phyloP scores from a whole-genome alignment of 306 rosid genomes.

The Echinosophora koreensis region DNA sequence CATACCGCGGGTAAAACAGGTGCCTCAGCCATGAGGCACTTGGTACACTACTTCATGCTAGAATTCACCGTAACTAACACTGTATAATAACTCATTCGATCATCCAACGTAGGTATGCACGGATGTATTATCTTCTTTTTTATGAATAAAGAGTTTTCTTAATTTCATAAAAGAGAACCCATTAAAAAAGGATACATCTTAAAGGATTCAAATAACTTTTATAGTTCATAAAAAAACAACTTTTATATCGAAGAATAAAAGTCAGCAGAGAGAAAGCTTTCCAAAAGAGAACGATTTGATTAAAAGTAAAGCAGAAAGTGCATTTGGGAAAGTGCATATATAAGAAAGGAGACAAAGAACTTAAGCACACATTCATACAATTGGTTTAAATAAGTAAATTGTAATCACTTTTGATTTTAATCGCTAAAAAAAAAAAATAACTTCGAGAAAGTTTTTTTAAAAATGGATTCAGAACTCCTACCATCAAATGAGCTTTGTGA shows the following conservation, averaged over 20 bases:
- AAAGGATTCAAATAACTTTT: slow-evolving; percentile 12
- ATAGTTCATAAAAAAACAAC: no score
- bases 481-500: no score
- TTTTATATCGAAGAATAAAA: slow-evolving; percentile 46
- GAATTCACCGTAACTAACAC: no score
- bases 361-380: slow-evolving; percentile 33
- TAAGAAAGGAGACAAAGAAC: slow-evolving; percentile 29
- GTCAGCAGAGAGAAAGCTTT: slow-evolving; percentile 40
- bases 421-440: no score
- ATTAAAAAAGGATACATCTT: not conserved
- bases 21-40: no score
- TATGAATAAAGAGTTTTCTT: not conserved
- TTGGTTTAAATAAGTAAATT: not conserved
- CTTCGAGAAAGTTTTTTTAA: no score
- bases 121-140: not conserved
- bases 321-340: slow-evolving; percentile 30
- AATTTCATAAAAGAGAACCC: slow-evolving; percentile 11
- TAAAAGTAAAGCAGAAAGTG: slow-evolving; percentile 48
- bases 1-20: no score
- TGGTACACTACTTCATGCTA: no score
- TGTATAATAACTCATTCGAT: no score
- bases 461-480: no score
- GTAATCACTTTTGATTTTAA: no score
- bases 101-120: not conserved
- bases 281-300: slow-evolving; percentile 32